A percentile compares a stretch with the other conserved stretches of the same genome.
phyloP scores from a whole-genome alignment of 305 asterid genomes.

The Fraxinus paxiana region DNA sequence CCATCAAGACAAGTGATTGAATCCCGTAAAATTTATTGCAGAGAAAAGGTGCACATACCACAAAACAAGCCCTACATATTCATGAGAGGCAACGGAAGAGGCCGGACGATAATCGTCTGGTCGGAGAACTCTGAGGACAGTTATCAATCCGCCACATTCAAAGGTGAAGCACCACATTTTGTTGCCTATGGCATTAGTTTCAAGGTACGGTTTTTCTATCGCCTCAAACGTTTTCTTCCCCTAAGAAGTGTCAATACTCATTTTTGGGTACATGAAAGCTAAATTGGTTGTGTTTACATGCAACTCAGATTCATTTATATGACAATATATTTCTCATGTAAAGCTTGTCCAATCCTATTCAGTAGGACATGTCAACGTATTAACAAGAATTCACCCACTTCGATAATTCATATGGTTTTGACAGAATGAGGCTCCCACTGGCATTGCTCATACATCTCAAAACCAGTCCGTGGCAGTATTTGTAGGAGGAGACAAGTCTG shows the following conservation, averaged over 20 bases:
- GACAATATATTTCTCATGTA: not conserved
- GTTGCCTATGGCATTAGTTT: slow-evolving; percentile 77
- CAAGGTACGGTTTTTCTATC: slow-evolving; percentile 40
- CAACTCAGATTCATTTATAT: not conserved
- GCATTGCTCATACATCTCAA: slow-evolving; percentile 25
- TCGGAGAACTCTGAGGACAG: slow-evolving; percentile 44
- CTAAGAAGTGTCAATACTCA: not conserved
- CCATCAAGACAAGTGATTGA: not conserved
- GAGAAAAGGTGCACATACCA: slow-evolving; percentile 66
- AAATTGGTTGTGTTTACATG: not conserved
- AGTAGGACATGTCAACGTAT: not conserved
- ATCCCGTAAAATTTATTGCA: slow-evolving; percentile 21
- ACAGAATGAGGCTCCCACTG: slow-evolving; percentile 56
- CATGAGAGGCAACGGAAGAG: slow-evolving; percentile 74
- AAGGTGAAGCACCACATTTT: slow-evolving; percentile 59
- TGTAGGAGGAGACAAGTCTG: slow-evolving; percentile 63
- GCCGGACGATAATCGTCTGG: slow-evolving; percentile 56
- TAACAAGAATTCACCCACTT: not conserved
- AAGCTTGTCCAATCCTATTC: not conserved
- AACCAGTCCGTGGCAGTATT: slow-evolving; percentile 64
- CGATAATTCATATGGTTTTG: not conserved
- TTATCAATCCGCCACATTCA: slow-evolving; percentile 57
- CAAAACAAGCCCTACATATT: slow-evolving; percentile 56
- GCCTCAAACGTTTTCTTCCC: not conserved
- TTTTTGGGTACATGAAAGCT: not conserved